These are phyloP conservation scores for Glycine latifolia DNA, from an alignment of 306 rosid species.

Conservation along the genomic window DNA sequence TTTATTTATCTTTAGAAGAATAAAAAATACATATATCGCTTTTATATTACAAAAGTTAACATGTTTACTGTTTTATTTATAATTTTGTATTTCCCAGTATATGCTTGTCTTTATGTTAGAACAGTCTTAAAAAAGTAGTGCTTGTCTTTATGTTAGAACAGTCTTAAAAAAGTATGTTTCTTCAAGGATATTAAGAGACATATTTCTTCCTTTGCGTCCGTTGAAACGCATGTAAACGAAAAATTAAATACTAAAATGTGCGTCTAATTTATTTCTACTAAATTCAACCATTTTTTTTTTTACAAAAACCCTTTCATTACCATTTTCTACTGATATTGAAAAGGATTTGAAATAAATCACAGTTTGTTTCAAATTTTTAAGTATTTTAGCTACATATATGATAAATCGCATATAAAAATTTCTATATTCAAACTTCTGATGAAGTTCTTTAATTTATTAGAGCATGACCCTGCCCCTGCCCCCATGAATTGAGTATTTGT, in stretches of 20 bases:
- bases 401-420: background rate
- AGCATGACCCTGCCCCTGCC: too few relatives aligned
- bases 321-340: conserved; percentile 26
- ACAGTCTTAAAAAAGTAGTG: background rate
- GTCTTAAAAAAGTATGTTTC: background rate
- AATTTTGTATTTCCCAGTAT: background rate
- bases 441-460: background rate
- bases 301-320: background rate
- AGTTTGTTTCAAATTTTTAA: background rate
- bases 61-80: background rate
- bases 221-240: background rate
- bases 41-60: background rate
- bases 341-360: conserved; percentile 20
- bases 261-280: background rate
- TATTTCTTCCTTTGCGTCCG: background rate
- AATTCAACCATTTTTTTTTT: background rate
- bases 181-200: background rate
- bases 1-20: too few relatives aligned
- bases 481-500: too few relatives aligned
- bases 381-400: conserved; percentile 11
- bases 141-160: background rate
- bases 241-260: background rate
- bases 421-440: background rate
- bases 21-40: background rate
- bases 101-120: background rate